Evolutionary conservation across 345 rosid genomes (phyloP), one percentile per base, ranked within the genome.

Genomic region (Hibiscus trionum): DNA sequence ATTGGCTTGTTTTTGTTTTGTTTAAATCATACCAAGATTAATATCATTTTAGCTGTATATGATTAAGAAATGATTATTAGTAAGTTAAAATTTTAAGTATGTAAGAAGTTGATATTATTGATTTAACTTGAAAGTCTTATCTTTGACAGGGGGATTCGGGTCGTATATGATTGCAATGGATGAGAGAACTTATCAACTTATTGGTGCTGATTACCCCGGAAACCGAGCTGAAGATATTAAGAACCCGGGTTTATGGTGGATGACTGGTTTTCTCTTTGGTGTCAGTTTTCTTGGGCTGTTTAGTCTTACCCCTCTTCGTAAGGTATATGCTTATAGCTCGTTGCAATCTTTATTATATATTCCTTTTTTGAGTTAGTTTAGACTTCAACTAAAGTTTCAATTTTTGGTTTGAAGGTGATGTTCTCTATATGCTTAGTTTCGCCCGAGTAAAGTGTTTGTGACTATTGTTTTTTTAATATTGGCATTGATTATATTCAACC

Each of bases 221-320:
- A 91, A 93, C 73, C 85, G 88, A 49, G 82, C 83, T 0, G 82
- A 87, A 66, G 97, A 93, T 82, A 74, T 93, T 68, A 86, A 77
- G 65, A 91, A 87, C 75, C 97, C 96, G 1, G 94, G 97, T 10
- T 80, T 93, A 77, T 76, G 87, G 35, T 93, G 98, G 96, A 93
- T 93, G 97, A 87, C 86, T 65, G 98, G 93, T 4, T 93, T 93
- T 81, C 46, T 93, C 35, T 87, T 91, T 61, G 90, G 87, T 42
- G 98, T 89, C 76, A 93, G 98, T 75, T 93, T 93, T 79, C 82
- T 93, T 14, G 98, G 97, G 10, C 90, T 91, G 37, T 93, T 91
- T 72, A 86, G 97, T 81, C 93, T 93, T 17, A 87, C 84, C 75
- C 93, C 98, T 16, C 86, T 93, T 52, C 96, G 94, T 12, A 91